Evolutionary conservation across 1,284 basidiomycete species (phyloP), one percentile per base, ranked within the genome.

Genomic region (Mycena sp.): DNA sequence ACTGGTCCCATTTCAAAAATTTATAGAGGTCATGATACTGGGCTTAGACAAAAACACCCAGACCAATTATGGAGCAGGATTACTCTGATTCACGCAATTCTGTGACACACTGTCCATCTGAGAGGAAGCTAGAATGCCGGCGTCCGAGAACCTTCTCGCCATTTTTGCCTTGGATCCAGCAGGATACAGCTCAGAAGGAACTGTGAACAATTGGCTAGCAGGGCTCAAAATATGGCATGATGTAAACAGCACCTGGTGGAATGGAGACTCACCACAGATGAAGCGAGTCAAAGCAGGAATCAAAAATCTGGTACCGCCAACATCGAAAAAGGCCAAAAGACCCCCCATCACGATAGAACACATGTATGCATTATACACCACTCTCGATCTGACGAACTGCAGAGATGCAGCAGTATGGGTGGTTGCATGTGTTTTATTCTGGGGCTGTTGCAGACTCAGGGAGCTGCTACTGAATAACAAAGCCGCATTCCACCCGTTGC

Each of bases 171-270:
- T 21, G 1, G 49, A 52, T 14, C 35, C 50, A 2, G 37, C 50
- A 1, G 51, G 51, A 30, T 53, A 43, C 30, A 55, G 9, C 37
- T 55, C 30, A n/a, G 41, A 55, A 21, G n/a, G 32, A 4, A 70
- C 52, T 10, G 12, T 55, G 12, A 55, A 45, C 43, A 55, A 55
- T 21, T 55, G 53, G 53, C 43, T 55, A 25, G 41, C 53, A 35
- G 53, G 53, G 19, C 25, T 55, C 10, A 55, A 55, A 45, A 37
- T 45, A 4, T 55, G 53, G 53, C 53, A 55, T 19, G 53, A 55
- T 0, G 26, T 55, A 5, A 45, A 55, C 25, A 29, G 53, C 4
- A 41, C 53, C 0, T 3, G 25, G 25, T 55, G 53, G 53, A 55
- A 55, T 25, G 53, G 53, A 6, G 53, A 55, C 17, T 35, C 32